phyloP scores from a whole-genome alignment of 768 basidiomycete genomes.

The Imleria badia region DNA sequence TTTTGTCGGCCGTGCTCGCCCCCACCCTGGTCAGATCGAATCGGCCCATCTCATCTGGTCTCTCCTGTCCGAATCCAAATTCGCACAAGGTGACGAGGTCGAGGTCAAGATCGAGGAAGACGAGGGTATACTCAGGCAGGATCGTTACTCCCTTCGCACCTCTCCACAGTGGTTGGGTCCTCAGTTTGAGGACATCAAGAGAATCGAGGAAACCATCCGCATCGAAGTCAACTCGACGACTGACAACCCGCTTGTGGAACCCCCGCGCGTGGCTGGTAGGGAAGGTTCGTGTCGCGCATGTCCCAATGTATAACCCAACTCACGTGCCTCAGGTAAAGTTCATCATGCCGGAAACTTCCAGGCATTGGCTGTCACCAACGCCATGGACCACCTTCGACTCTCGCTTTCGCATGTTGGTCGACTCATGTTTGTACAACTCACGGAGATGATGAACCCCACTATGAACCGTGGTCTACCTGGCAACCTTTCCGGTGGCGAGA shows the following conservation, averaged over 20 bases:
- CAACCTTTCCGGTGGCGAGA: constrained; percentile 74
- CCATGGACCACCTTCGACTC: constrained; percentile 85
- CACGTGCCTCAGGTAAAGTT: constrained; percentile 41
- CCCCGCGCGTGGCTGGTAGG: constrained; percentile 56
- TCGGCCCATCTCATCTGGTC: constrained; percentile 66
- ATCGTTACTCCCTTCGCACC: constrained; percentile 66
- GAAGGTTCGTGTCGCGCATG: constrained; percentile 15
- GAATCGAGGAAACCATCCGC: constrained; percentile 61
- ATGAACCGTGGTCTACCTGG: constrained; percentile 81
- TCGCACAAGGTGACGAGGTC: constrained; percentile 68
- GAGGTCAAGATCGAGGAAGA: constrained; percentile 76
- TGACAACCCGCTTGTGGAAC: constrained; percentile 85
- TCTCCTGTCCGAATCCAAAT: constrained; percentile 64
- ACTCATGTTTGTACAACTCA: constrained; percentile 63
- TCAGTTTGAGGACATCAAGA: constrained; percentile 75
- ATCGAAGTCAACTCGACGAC: constrained; percentile 87
- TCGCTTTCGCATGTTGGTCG: constrained; percentile 70
- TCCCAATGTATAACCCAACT: background rate
- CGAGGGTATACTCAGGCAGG: constrained; percentile 72
- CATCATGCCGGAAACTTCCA: constrained; percentile 92
- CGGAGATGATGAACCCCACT: constrained; percentile 54
- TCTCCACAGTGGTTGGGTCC: constrained; percentile 86
- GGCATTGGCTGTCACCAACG: constrained; percentile 80
- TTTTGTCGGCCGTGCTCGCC: constrained; percentile 74
- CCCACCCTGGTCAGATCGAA: constrained; percentile 86